Percentiles rank a stretch among this genome's conserved stretches.
phyloP scores from a whole-genome alignment of 2,329 filamentous ascomycete species.

The Ceratocystis eucalypticola region DNA sequence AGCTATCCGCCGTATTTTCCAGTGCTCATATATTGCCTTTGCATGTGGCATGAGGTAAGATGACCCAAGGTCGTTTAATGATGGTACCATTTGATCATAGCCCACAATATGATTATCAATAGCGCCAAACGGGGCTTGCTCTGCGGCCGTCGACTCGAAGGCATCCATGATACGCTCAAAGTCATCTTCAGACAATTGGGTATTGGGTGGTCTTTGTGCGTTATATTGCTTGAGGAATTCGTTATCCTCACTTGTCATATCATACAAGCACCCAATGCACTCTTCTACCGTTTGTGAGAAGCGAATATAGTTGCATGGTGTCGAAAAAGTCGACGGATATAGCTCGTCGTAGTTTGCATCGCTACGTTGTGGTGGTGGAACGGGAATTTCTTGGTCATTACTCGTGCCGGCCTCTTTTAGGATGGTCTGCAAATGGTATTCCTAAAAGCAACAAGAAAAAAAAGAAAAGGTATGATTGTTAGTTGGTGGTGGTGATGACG shows the following conservation, averaged over 20 bases:
- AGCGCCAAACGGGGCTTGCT: conserved; percentile 75
- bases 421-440: conserved; percentile 89
- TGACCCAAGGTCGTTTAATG: conserved; percentile 41
- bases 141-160: conserved; percentile 74
- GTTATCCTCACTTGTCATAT: conserved; percentile 86
- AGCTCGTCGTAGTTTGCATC: conserved; percentile 74
- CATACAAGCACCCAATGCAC: conserved; percentile 78
- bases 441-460: conserved; percentile 37
- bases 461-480: neutral
- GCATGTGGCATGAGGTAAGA: conserved; percentile 43
- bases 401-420: conserved; percentile 42
- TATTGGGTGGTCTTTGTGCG: conserved; percentile 49
- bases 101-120: conserved; percentile 77
- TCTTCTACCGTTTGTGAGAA: conserved; percentile 98
- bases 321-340: conserved; percentile 65
- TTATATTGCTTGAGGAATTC: conserved; percentile 75
- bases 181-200: conserved; percentile 69
- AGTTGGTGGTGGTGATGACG: neutral
- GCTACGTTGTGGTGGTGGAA: conserved; percentile 50
- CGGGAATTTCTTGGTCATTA: conserved; percentile 49
- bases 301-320: conserved; percentile 87
- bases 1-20: conserved; percentile 57
- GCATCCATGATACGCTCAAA: conserved; percentile 93
- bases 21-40: conserved; percentile 78
- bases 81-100: conserved; percentile 62